Conservation (phyloP, 306 rosid species). For the Citrullus amarus region DNA sequence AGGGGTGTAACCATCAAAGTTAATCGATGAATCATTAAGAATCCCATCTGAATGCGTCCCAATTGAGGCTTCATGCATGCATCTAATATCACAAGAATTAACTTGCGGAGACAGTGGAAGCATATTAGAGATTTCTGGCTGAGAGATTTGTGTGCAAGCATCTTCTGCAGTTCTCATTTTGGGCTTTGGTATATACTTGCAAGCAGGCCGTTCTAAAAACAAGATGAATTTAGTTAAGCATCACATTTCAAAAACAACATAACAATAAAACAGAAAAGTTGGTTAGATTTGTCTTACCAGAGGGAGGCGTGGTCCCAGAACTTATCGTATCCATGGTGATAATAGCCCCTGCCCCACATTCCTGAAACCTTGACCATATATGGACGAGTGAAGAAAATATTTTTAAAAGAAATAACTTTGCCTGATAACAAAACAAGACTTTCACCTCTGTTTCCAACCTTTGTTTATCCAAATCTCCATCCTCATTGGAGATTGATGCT, state of each 20-base stretch:
- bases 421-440: background rate
- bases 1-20: slow-evolving; percentile 15
- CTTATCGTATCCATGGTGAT: slow-evolving; percentile 7
- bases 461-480: slow-evolving; percentile 13
- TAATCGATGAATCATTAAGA: slow-evolving; percentile 28
- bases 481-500: slow-evolving; percentile 4
- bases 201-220: slow-evolving; percentile 18
- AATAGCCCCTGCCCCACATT: slow-evolving; percentile 16
- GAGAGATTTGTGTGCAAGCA: slow-evolving; percentile 5
- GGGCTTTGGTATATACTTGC: slow-evolving; percentile 29
- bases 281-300: slow-evolving; percentile 15
- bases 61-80: slow-evolving; percentile 15
- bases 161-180: slow-evolving; percentile 15
- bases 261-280: background rate
- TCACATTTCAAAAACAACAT: background rate
- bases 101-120: slow-evolving; percentile 13
- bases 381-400: background rate
- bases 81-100: slow-evolving; percentile 7
- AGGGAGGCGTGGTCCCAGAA: slow-evolving; percentile 9
- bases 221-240: background rate
- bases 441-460: slow-evolving; percentile 25
- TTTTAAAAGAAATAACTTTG: background rate
- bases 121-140: slow-evolving; percentile 16
- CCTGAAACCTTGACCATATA: slow-evolving; percentile 27
- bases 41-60: slow-evolving; percentile 17